Evolutionary conservation across 108 stramenopile species (phyloP).

Genomic region (Aurantiochytrium sp.): DNA sequence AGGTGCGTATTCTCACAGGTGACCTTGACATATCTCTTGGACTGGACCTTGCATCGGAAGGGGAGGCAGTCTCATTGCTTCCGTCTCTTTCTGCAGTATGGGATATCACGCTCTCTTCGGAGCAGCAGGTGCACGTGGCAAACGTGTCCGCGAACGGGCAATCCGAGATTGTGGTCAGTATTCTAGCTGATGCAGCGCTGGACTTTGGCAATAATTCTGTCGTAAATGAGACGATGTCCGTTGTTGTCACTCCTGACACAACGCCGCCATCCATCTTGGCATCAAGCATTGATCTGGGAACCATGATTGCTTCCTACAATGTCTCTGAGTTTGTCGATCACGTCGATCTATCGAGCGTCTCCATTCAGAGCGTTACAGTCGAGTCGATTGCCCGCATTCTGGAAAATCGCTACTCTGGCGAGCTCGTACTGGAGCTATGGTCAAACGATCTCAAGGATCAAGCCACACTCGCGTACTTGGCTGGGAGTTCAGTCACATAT

Average conservation of each 20-base stretch:
- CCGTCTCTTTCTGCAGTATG: too few species aligned
- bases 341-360: background rate
- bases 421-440: background rate
- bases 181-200: background rate
- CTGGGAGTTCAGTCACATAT: background rate
- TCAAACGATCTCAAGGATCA: background rate
- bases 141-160: background rate
- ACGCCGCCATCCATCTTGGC: background rate
- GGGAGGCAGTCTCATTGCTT: too few species aligned
- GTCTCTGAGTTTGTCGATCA: background rate
- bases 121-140: background rate
- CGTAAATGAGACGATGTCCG: background rate
- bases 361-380: background rate
- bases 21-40: too few species aligned
- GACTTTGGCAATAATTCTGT: background rate
- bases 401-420: background rate
- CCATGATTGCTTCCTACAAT: background rate
- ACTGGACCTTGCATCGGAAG: too few species aligned
- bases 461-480: background rate
- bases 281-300: background rate
- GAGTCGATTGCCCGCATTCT: background rate
- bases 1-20: too few species aligned
- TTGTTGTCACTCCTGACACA: background rate
- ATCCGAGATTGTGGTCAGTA: background rate
- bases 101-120: background rate